Evolutionary conservation across 768 basidiomycete species (phyloP), one percentile per base, ranked within the genome.

Genomic region (Infundibulicybe gibba): DNA sequence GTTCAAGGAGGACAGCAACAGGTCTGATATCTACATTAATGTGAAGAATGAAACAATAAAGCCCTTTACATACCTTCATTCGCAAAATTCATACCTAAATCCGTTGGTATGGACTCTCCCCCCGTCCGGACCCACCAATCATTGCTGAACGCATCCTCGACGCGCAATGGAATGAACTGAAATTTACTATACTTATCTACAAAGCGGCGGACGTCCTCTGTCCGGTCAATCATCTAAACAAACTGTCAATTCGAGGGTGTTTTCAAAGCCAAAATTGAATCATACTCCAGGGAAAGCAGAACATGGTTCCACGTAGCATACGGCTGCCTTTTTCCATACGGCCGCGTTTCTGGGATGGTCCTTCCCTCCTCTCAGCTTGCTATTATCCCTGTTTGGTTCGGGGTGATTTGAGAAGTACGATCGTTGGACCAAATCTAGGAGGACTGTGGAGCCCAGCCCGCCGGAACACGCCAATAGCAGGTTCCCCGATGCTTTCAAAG

Each of bases 381-480:
- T 61, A 13, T 49, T 53, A 11, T 65, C 61, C 10, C 44, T 46
- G 14, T 52, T 52, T 10, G 53, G 47, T 5, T 49, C 43, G 56
- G 54, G 20, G 48, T 52, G 40, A 56, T 57, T 40, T 11, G 69
- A 54, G 45, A 85, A 78, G 59, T 87, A 88, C 15, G 72, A 75
- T 54, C 71, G 71, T 20, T 79, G 68, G 2, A 90, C 70, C 16
- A 90, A 67, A 59, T 91, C 84, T 13, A 90, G 69, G 10, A 91
- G 69, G 1, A 88, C 72, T 0, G 83, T 80, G 0, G 90, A 89
- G 3, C 86, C 83, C 1, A 89, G 70, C 2, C 90, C 89, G 6
- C 90, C 90, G n/a, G 89, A 90, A 49, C 83, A 79, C 1, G 75
- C 89, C 14, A 92, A 60, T 8, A 83, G 64, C 4, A 92, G 66